phyloP scores from a whole-genome alignment of 306 rosid genomes.

The Sindora glabra region DNA sequence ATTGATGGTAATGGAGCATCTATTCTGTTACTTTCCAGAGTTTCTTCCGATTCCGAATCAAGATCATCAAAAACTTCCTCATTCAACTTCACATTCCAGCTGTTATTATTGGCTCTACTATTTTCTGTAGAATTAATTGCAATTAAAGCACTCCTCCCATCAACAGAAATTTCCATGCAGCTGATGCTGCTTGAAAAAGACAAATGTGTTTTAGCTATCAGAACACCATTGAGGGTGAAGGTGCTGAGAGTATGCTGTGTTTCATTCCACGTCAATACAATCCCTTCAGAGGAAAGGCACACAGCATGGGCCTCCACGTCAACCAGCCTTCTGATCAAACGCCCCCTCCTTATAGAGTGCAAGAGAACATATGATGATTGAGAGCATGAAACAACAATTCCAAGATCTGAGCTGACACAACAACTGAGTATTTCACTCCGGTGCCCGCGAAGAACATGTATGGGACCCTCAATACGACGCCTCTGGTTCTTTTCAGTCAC shows the following conservation, averaged over 20 bases:
- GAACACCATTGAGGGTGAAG: conserved; percentile 73
- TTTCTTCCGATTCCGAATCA: conserved; percentile 32
- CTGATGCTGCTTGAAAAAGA: conserved; percentile 51
- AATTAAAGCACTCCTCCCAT: conserved; percentile 77
- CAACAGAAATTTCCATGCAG: conserved; percentile 86
- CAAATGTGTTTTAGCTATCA: conserved; percentile 52
- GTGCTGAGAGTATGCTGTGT: conserved; percentile 58
- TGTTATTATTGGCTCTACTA: conserved; percentile 19
- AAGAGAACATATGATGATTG: conserved; percentile 66
- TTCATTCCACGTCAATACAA: conserved; percentile 77
- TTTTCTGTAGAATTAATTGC: conserved; percentile 52
- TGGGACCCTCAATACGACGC: conserved; percentile 81
- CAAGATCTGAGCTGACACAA: conserved; percentile 87
- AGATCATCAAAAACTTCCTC: conserved; percentile 25
- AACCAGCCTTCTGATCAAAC: conserved; percentile 62
- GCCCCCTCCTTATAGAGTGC: conserved; percentile 81
- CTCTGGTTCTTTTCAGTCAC: conserved; percentile 57
- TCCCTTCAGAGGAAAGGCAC: conserved; percentile 82
- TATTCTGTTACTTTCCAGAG: conserved; percentile 40
- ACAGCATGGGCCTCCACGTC: conserved; percentile 76
- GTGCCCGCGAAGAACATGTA: conserved; percentile 86
- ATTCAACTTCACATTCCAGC: conserved; percentile 43
- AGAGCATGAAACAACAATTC: conserved; percentile 86
- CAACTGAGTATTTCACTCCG: conserved; percentile 69
- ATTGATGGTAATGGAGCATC: conserved; percentile 66